Evolutionary conservation across 768 basidiomycete species (phyloP), one percentile per base, ranked within the genome.

Genomic region (Macrolepiota dolichaula): DNA sequence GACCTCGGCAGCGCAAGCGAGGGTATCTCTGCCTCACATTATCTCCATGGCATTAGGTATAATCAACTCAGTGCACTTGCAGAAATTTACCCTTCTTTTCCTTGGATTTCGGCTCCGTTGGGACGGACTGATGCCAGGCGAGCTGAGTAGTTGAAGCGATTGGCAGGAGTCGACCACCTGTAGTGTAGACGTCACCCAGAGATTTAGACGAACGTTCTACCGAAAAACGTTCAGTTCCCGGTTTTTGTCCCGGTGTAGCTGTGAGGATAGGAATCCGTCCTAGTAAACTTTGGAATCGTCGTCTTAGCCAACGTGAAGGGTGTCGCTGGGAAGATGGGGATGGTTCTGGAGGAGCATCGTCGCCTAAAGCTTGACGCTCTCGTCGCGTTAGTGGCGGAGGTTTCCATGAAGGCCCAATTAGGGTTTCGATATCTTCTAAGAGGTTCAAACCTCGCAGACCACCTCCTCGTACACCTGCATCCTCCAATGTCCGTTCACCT

Each of bases 251-350:
- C 47, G 58, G 47, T 53, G 65, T 68, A 65, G 76, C 79, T 7
- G 72, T 75, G 13, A 92, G 73, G 35, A 84, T 73, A 0, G 91
- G 91, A 25, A 86, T 62, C n/a, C 77, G 79, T 6, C 76, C 76
- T 7, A 92, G 74, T n/a, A 92, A 77, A 25, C 77, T 74, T 55
- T 79, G 83, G 63, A 86, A 91, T 53, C 88, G 75, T 57, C 81
- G 71, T 55, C 81, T 77, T 53, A 83, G 54, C 82, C 82, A 84
- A 51, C 81, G 74, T 55, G 79, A 79, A 49, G 75, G 73, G 66
- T 76, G 76, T 24, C 69, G 55, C 35, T 40, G 38, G 40, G 29
- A 2, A 9, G 22, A 25, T 10, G 11, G 29, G 29, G 29, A 51
- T 46, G 25, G 7, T 11, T 44, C 40, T n/a, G 51, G 7, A 12